Base-by-base conservation (phyloP, 352 stramenopile genomes). In the Phytophthora litchii region DNA sequence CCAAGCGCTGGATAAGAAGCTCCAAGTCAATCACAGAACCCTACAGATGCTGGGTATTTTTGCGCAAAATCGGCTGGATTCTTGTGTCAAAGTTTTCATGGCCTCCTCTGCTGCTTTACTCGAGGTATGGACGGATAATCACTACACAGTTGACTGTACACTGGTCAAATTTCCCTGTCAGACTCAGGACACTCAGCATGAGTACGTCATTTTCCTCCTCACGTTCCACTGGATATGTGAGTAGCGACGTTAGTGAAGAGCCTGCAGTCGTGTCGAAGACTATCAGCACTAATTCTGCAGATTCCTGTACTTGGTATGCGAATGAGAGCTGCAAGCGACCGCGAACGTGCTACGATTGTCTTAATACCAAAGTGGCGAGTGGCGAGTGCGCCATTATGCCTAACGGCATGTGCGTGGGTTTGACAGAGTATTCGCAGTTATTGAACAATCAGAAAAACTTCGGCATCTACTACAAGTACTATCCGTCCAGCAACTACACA, bases 331-430 rank as follows among this genome's bases (percentile, higher is more conserved):
- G 71, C 49, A 59, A 36, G 34, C 46, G 79, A 29, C 79, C 76
- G 10, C 74, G 76, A 35, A 76, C 67, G 19, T 89, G 79, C 62
- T 76, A 70, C 60, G 72, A 87, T 61, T 89, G 79, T 40, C 64
- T 89, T 1, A 89, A 89, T 44, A 61, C 69, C 29, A 38, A 67
- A 21, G 35, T 67, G 25, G 35, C 49, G 1, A 53, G 43, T 6
- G 48, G 49, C 4, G 57, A 67, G 36, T 72, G 63, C 25, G 63
- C 63, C 17, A 52, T 67, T 42, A 64, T 67, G 38, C 45, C 63
- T 40, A 67, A 55, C 32, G 57, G 57, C 19, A 59, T 64, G 51
- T 72, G 63, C 21, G 44, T 67, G 17, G 60, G 43, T 13, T n/a
- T 72, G 35, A 42, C 46, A 16, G 57, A 72, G 17, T 67, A 72